Conservation (phyloP, 2,329 filamentous ascomycete genomes). For the Apiospora aurea region DNA sequence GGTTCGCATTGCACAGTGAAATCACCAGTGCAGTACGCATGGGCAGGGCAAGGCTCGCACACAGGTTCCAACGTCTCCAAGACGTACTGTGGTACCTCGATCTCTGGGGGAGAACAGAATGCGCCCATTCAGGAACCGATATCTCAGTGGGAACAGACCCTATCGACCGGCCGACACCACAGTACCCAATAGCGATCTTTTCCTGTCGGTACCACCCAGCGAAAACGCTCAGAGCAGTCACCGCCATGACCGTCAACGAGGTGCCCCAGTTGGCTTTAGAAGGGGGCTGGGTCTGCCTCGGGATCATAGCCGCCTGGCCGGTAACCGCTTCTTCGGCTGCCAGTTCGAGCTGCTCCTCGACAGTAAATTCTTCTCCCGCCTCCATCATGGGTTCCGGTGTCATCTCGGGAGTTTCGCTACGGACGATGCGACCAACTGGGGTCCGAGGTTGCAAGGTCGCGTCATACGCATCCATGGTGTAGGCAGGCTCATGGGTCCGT, state of each 20-base stretch:
- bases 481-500: slow-evolving; percentile 51
- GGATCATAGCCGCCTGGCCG: slow-evolving; percentile 55
- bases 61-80: slow-evolving; percentile 74
- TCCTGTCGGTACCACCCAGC: slow-evolving; percentile 89
- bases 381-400: slow-evolving; percentile 56
- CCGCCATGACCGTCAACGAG: slow-evolving; percentile 74
- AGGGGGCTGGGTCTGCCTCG: slow-evolving; percentile 45
- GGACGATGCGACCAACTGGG: slow-evolving; percentile 51
- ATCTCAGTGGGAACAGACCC: slow-evolving; percentile 56
- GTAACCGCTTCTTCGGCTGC: slow-evolving; percentile 70
- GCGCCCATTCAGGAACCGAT: slow-evolving; percentile 51
- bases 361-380: slow-evolving; percentile 90
- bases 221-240: slow-evolving; percentile 75
- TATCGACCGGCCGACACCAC: slow-evolving; percentile 77
- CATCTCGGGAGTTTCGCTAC: slow-evolving; percentile 44
- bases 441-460: slow-evolving; percentile 66
- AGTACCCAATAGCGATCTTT: slow-evolving; percentile 96
- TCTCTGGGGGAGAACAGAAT: slow-evolving; percentile 53
- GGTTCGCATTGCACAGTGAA: slow-evolving; percentile 82
- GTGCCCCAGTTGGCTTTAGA: slow-evolving; percentile 59
- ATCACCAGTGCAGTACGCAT: slow-evolving; percentile 86
- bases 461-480: slow-evolving; percentile 48
- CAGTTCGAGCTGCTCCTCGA: slow-evolving; percentile 84
- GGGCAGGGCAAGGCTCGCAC: slow-evolving; percentile 88
- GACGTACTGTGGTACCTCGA: slow-evolving; percentile 77